These are phyloP conservation scores for Paecilomyces sp. DNA, from an alignment of 2,329 filamentous ascomycete species.

Conservation along the genomic window DNA sequence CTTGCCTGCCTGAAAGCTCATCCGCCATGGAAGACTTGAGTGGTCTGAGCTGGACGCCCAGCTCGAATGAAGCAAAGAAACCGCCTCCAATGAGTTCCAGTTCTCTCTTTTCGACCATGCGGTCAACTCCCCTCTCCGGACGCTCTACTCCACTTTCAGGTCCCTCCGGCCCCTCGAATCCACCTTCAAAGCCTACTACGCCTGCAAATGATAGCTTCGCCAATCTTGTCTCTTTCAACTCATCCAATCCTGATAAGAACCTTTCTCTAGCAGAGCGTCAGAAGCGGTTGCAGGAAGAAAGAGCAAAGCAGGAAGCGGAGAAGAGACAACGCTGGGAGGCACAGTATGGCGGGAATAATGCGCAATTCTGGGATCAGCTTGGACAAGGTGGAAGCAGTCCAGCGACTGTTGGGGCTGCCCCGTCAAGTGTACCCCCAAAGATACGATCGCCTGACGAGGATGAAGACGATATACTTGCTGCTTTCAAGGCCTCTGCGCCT, in stretches of 20 bases:
- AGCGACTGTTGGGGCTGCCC: slow-evolving; percentile 28
- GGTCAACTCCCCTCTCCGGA: slow-evolving; percentile 33
- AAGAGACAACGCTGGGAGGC: slow-evolving; percentile 63
- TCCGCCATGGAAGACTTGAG: slow-evolving; percentile 40
- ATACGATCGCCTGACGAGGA: slow-evolving; percentile 43
- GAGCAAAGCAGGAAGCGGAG: slow-evolving; percentile 66
- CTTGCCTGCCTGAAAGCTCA: background rate
- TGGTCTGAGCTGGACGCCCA: slow-evolving; percentile 38
- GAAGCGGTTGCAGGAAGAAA: slow-evolving; percentile 68
- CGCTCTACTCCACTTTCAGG: slow-evolving; percentile 36
- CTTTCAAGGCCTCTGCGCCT: slow-evolving; percentile 53
- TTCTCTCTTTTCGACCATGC: slow-evolving; percentile 27
- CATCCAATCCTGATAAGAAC: slow-evolving; percentile 50
- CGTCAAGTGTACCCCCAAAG: slow-evolving; percentile 28
- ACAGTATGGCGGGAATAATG: slow-evolving; percentile 63
- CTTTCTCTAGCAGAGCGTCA: slow-evolving; percentile 61
- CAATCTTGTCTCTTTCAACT: slow-evolving; percentile 56
- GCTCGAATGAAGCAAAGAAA: slow-evolving; percentile 25
- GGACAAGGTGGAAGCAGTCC: slow-evolving; percentile 48
- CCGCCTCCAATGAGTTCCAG: slow-evolving; percentile 29
- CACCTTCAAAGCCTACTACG: slow-evolving; percentile 33
- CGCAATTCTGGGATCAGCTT: slow-evolving; percentile 68
- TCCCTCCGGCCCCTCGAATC: slow-evolving; percentile 22
- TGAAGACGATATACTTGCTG: slow-evolving; percentile 55
- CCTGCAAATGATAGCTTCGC: slow-evolving; percentile 50